Percentiles rank a stretch among this genome's conserved stretches.
Evolutionary conservation across 192 early-diverging fungal genomes (phyloP).

Genomic region (Mortierella hygrophila): DNA sequence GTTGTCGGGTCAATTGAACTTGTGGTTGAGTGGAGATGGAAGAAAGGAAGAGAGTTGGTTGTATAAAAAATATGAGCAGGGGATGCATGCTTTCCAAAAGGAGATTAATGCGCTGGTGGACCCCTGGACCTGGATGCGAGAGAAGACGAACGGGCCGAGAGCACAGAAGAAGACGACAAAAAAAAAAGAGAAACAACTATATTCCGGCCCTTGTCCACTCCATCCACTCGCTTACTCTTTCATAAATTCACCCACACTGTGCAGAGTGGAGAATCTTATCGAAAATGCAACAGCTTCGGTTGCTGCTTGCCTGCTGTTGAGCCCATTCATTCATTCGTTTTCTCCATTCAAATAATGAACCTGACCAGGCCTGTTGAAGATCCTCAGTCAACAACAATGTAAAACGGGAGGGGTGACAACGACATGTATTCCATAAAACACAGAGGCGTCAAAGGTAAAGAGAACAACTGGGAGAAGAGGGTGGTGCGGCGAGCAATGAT

Average conservation of each 20-base stretch:
- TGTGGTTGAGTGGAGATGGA: neutral
- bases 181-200: conserved; percentile 1
- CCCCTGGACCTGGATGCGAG: neutral
- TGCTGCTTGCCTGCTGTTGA: no score
- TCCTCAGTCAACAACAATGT: no score
- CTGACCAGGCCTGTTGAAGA: no score
- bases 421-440: neutral
- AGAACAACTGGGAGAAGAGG: neutral
- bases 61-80: neutral
- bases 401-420: neutral
- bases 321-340: no score
- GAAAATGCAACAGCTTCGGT: no score
- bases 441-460: neutral
- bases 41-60: neutral
- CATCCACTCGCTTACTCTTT: neutral
- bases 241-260: neutral
- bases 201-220: neutral
- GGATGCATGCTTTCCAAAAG: neutral
- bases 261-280: no score
- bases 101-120: conserved; percentile 8
- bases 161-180: neutral
- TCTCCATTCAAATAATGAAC: no score
- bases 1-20: neutral
- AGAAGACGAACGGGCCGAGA: neutral
- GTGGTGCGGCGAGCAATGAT: neutral